Evolutionary conservation across 768 basidiomycete species (phyloP), one percentile per base, ranked within the genome.

Genomic region (Chalciporus chontae): DNA sequence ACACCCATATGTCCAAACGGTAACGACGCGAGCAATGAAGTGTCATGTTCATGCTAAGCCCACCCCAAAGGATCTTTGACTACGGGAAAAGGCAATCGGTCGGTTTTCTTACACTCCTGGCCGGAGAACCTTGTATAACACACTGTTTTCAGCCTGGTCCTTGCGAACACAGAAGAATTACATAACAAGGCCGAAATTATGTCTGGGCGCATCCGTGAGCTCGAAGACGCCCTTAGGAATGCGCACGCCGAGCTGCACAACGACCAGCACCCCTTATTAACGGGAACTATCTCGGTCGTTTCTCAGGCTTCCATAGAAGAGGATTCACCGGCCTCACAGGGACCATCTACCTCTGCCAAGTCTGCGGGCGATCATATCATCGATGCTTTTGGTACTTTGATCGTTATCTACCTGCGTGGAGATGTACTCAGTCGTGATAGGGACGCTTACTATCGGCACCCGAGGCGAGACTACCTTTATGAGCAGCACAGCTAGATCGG

Each of bases 1-100:
- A 80, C 79, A 19, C 72, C 80, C 15, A 84, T 90, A 49, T 90
- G 87, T 67, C 87, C 87, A n/a, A 80, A 84, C 48, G 87, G 87
- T 84, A 55, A 54, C 23, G 18, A 32, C 21, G 23, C n/a, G 9
- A 23, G 57, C 29, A 43, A 36, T 31, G 34, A 40, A 54, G 47
- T 44, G 52, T n/a, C 24, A 32, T 13, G 31, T 45, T 37, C 8
- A 26, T 32, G 32, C 50, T 17, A 46, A 38, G 41, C 39, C 6
- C 15, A 7, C 24, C 18, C 11, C 31, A 13, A 47, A 84, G 82
- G 80, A 17, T 75, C 75, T 8, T 68, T 81, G 52, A 75, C 77
- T 4, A 74, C 77, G 19, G 84, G 81, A 18, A 84, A 78, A 60
- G 79, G 79, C n/a, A 81, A 81, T 48, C 75, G 79, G 77, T 73